These are phyloP conservation scores for Ensete ventricosum DNA, from an alignment of 176 grass and related monocot genomes.

Conservation along the genomic window DNA sequence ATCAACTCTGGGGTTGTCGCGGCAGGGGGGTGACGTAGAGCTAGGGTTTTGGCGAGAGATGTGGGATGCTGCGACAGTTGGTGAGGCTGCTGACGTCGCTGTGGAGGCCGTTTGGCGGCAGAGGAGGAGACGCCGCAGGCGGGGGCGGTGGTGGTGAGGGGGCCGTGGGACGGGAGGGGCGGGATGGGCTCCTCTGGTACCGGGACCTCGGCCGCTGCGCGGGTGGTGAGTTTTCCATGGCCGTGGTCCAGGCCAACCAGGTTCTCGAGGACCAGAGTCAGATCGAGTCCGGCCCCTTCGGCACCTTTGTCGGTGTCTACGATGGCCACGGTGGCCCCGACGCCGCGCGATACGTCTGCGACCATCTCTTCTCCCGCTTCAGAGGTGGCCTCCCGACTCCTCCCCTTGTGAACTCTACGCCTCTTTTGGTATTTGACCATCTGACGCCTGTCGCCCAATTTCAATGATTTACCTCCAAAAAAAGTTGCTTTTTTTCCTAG, in stretches of 20 bases:
- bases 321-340: constrained; percentile 76
- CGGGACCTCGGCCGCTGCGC: constrained; percentile 55
- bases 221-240: constrained; percentile 59
- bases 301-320: constrained; percentile 63
- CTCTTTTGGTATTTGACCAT: neutral
- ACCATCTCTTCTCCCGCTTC: constrained; percentile 51
- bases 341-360: constrained; percentile 76
- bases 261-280: constrained; percentile 90
- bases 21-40: no score
- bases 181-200: constrained; percentile 65
- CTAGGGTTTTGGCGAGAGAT: constrained; percentile 38
- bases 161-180: constrained; percentile 23
- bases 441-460: neutral
- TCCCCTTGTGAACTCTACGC: neutral
- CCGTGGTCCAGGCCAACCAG: constrained; percentile 82
- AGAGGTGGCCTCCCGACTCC: constrained; percentile 35
- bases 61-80: constrained; percentile 71
- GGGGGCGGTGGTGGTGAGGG: constrained; percentile 12
- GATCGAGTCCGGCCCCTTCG: constrained; percentile 66
- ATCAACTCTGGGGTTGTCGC: neutral
- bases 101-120: constrained; percentile 30
- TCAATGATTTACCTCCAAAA: neutral
- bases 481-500: neutral
- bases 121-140: constrained; percentile 8
- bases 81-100: constrained; percentile 77